Conservation (phyloP, 106 monocot genomes). For the Vanilla planifolia region DNA sequence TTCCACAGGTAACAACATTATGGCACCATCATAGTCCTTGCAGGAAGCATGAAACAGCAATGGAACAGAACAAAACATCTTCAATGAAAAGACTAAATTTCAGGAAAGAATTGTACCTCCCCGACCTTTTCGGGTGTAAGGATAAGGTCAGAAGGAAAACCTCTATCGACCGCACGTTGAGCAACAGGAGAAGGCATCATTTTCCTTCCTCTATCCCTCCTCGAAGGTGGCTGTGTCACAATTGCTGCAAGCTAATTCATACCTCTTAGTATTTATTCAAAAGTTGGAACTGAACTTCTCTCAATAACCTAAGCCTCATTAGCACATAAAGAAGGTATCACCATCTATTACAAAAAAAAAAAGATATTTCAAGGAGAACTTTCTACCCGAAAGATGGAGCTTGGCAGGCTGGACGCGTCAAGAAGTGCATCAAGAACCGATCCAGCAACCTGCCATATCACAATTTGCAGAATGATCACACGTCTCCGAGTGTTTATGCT, state of each 20-base stretch:
- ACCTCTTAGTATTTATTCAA: constrained; percentile 2
- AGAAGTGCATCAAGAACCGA: constrained; percentile 56
- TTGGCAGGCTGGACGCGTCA: constrained; percentile 37
- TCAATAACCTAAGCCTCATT: neutral
- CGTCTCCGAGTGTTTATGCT: neutral
- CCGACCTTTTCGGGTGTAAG: constrained; percentile 77
- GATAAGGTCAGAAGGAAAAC: constrained; percentile 66
- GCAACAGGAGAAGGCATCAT: constrained; percentile 78
- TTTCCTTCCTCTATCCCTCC: constrained; percentile 70
- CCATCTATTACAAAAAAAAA: neutral
- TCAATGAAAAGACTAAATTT: neutral
- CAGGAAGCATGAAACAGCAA: neutral
- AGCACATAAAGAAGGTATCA: neutral
- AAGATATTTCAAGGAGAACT: neutral
- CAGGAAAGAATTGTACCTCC: constrained; percentile 39
- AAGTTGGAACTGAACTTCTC: neutral
- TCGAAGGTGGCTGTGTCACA: constrained; percentile 85
- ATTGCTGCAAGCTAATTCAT: constrained; percentile 76
- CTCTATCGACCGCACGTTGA: constrained; percentile 59
- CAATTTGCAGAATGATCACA: neutral
- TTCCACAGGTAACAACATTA: too few species aligned
- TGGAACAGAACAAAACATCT: neutral
- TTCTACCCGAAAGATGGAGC: constrained; percentile 59
- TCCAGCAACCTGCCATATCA: constrained; percentile 39
- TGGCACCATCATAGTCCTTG: too few species aligned